Base-by-base conservation (phyloP, 768 basidiomycete species). In the Lactifluus volemus region DNA sequence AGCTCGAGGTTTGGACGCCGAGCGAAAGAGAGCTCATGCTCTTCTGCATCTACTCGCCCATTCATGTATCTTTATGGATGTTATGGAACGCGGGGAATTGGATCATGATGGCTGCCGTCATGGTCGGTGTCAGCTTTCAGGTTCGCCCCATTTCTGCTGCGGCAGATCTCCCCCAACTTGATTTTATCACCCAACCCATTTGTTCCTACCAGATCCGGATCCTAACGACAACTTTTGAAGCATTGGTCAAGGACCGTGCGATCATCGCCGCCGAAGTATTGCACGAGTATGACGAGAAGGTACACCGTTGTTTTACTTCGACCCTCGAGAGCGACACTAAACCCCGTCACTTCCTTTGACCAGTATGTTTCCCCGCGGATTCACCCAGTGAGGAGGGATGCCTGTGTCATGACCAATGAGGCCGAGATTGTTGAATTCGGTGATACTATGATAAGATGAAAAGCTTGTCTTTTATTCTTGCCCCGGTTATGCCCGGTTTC, bases 281-380 rank as follows among this genome's bases (percentile, higher is more conserved):
- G 79, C 81, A 84, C 67, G 91, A 93, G 72, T 93, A 93, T 67
- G 88, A 93, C 63, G 77, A 84, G 70, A 83, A 81, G 73, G 91
- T 90, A 25, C 5, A 2, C 65, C 42, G 84, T 19, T 11, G 6
- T 42, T 34, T 12, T 58, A 15, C 5, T 12, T 29, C 7, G 7
- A 21, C 11, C 36, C 19, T n/a, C 47, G 61, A 25, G 66, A 39
- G 15, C 49, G 11, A 30, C 39, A 17, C n/a, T 38, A 53, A n/a
- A 11, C 45, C 8, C 11, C 44, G 8, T 45, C 6, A 12, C 21
- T 58, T 39, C 12, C 29, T 58, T 10, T 49, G 32, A 36, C 11
- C 53, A 93, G 89, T 93, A 90, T 69, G 91, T 93, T 3, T 82
- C 87, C 66, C 92, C 91, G n/a, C 82, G 85, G 62, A 72, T 90